These are phyloP conservation scores for Herpotrichia juniperi DNA, from an alignment of 2,329 filamentous ascomycete genomes.

Conservation along the genomic window DNA sequence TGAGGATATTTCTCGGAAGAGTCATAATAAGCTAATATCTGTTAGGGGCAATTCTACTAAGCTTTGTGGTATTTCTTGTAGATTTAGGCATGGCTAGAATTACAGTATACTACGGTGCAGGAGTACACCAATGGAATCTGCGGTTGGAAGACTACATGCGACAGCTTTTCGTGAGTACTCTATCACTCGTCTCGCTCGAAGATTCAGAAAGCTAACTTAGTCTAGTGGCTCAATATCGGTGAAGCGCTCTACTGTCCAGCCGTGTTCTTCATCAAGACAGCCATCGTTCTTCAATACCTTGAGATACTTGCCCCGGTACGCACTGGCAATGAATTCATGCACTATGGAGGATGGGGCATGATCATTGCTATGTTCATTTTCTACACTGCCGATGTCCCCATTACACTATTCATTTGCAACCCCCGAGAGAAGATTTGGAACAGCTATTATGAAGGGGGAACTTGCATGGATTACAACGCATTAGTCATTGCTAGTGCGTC, in stretches of 20 bases:
- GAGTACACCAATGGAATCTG: slow-evolving; percentile 14
- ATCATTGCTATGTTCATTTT: slow-evolving; percentile 6
- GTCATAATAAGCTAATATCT: not conserved
- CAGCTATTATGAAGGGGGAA: not conserved
- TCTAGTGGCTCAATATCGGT: slow-evolving; percentile 9
- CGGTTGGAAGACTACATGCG: not conserved
- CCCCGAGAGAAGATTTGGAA: slow-evolving; percentile 17
- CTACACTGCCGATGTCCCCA: slow-evolving; percentile 2
- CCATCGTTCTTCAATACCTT: slow-evolving; percentile 15
- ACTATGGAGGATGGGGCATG: slow-evolving; percentile 3
- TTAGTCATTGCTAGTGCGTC: not conserved
- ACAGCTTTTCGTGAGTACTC: slow-evolving; percentile 1
- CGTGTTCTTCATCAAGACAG: slow-evolving; percentile 9
- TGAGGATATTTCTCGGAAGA: not conserved
- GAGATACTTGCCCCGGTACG: slow-evolving; percentile 8
- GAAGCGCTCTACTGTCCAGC: slow-evolving; percentile 6
- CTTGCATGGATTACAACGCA: slow-evolving; percentile 4
- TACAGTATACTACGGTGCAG: not conserved
- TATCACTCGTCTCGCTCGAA: not conserved
- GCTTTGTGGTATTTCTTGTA: not conserved
- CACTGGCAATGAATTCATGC: slow-evolving; percentile 8
- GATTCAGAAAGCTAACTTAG: not conserved
- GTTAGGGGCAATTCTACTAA: not conserved
- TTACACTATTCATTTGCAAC: slow-evolving; percentile 4
- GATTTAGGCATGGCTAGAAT: not conserved